Base-by-base conservation (phyloP, 306 rosid species). In the Lithocarpus polystachyus region DNA sequence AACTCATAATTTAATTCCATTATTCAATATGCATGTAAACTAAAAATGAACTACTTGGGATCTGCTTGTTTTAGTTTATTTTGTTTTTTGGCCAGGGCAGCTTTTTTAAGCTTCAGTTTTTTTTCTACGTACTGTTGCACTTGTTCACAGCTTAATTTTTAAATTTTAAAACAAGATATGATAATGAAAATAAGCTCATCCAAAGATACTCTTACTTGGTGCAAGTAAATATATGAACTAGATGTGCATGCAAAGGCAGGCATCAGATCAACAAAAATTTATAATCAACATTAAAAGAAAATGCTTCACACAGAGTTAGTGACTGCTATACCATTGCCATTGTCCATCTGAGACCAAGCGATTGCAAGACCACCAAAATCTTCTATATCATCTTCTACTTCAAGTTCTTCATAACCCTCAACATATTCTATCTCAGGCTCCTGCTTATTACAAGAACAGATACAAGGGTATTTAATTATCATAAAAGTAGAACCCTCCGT, bases 331-430 rank as follows among this genome's bases (percentile, higher is more conserved):
- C 92, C 93, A 77, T 79, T 77, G 75, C 87, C 88, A 43, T 86
- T 86, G 67, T 86, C 90, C 6, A 72, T 85, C 51, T 59, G 77
- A 52, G 82, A 75, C 56, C 77, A 69, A 4, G 43, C 40, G 72
- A 79, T 70, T 40, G 77, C 59, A 64, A 76, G 82, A 83, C 88
- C 87, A 78, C 76, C 90, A 85, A 90, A 86, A 87, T 95, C 99
- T 84, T 92, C 99, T 5, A 95, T 90, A 80, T 94, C 97, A 64
- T 92, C 96, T 81, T 87, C 96, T 83, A 82, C 92, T 84, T 92
- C 99, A 57, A 87, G 84, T 68, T 90, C 97, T 45, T 92, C 89
- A 80, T 82, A 72, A 53, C 92, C 94, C 82, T 92, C 99, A 68
- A 92, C 92, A 79, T 87, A 92, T 80, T 95, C 97, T 40, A 83